phyloP scores from a whole-genome alignment of 371 early-diverging fungal genomes.

The Umbelopsis sp. region DNA sequence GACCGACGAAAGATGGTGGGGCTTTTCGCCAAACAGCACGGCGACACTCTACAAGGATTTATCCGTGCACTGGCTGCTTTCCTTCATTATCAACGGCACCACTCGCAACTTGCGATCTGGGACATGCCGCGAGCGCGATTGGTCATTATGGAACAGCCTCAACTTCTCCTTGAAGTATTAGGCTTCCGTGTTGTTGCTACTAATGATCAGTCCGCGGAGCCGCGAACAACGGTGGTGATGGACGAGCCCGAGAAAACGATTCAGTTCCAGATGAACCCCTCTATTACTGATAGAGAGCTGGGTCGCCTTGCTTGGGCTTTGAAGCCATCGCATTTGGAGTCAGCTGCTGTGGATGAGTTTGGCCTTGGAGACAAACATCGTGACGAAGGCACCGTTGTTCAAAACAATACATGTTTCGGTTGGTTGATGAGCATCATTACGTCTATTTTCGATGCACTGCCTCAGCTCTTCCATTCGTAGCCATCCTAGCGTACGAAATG shows the following conservation, averaged over 20 bases:
- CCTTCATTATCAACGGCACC: background rate
- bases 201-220: background rate
- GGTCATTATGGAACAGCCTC: conserved; percentile 1
- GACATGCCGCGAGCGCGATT: background rate
- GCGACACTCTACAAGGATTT: background rate
- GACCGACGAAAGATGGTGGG: background rate
- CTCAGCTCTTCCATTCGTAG: background rate
- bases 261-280: background rate
- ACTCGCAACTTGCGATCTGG: background rate
- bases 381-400: background rate
- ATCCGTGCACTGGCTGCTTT: background rate
- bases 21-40: background rate
- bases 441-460: conserved; percentile 7
- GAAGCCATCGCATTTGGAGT: background rate
- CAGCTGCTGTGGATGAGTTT: background rate
- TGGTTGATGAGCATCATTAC: background rate
- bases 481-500: too few relatives aligned
- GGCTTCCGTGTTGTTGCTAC: background rate
- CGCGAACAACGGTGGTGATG: background rate
- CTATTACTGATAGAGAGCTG: background rate
- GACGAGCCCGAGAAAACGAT: background rate
- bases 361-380: background rate
- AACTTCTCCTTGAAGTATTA: background rate
- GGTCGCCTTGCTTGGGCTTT: background rate
- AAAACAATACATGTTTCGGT: background rate